Evolutionary conservation across 148 eudicot species (phyloP).

Genomic region (Bassia scoparia): DNA sequence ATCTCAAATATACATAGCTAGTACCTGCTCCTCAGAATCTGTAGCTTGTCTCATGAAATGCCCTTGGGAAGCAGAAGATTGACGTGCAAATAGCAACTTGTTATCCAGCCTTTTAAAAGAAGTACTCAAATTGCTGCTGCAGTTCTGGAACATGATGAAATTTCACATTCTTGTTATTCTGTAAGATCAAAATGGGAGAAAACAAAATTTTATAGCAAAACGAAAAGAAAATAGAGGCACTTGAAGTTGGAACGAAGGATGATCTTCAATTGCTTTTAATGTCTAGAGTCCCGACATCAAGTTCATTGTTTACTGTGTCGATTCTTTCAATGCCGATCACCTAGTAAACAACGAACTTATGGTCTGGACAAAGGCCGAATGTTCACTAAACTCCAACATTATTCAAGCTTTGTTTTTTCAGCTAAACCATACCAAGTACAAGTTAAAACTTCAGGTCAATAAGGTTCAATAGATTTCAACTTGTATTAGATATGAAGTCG

Average conservation of each 20-base stretch:
- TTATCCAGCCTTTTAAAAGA: conserved; percentile 56
- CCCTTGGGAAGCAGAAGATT: conserved; percentile 58
- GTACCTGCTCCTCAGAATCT: conserved; percentile 43
- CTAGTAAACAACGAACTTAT: no score
- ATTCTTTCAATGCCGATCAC: no score
- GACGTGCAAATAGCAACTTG: conserved; percentile 51
- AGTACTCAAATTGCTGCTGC: conserved; percentile 54
- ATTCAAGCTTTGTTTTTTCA: background rate
- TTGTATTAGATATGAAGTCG: background rate
- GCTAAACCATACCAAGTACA: background rate
- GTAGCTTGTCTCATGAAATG: conserved; percentile 60
- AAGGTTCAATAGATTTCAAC: background rate
- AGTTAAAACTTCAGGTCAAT: background rate
- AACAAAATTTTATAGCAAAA: background rate
- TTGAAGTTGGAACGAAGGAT: background rate
- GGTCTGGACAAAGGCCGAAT: no score
- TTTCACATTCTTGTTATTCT: background rate
- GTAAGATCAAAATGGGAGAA: background rate
- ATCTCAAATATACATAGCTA: background rate
- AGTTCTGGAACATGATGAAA: conserved; percentile 40
- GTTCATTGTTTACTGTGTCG: no score
- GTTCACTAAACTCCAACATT: background rate
- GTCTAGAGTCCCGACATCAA: background rate
- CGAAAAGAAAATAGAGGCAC: background rate
- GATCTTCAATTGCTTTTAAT: background rate